A percentile compares a stretch with the other conserved stretches of the same genome.
phyloP scores from a whole-genome alignment of 495 filamentous ascomycete species.

The Aspergillus sclerotioniger region DNA sequence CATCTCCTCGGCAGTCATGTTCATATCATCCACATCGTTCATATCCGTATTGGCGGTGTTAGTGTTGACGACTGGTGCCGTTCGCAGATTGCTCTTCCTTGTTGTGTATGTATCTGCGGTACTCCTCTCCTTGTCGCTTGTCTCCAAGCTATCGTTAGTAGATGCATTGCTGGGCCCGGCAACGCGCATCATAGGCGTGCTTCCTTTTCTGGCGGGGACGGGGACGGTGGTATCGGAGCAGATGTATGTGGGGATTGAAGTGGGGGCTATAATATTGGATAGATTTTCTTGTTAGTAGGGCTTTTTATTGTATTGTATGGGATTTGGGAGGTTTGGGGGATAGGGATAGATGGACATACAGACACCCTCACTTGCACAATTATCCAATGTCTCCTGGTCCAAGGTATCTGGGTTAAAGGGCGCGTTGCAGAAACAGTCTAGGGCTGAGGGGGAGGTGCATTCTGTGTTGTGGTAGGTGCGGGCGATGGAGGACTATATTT shows the following conservation, averaged over 20 bases:
- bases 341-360: constrained; percentile 14
- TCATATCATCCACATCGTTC: background rate
- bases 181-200: constrained; percentile 10
- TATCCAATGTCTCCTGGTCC: constrained; percentile 1
- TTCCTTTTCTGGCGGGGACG: constrained; percentile 11
- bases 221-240: constrained; percentile 13
- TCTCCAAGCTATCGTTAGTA: too few relatives aligned
- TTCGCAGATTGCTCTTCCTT: too few relatives aligned
- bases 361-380: constrained; percentile 13
- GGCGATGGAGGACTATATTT: constrained; percentile 15
- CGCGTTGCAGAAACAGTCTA: constrained; percentile 18
- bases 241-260: constrained; percentile 10
- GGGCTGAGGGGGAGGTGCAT: constrained; percentile 12
- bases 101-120: too few relatives aligned
- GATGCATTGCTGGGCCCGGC: background rate
- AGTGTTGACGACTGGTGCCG: background rate
- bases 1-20: background rate
- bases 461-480: constrained; percentile 2
- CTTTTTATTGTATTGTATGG: too few relatives aligned
- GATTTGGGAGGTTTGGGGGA: background rate
- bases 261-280: background rate
- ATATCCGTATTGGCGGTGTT: background rate
- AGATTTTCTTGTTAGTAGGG: too few relatives aligned
- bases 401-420: background rate
- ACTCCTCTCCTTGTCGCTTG: too few relatives aligned